These are phyloP conservation scores for Acanthamoeba sp. DNA, from an alignment of 208 protist genomes.

Conservation along the genomic window DNA sequence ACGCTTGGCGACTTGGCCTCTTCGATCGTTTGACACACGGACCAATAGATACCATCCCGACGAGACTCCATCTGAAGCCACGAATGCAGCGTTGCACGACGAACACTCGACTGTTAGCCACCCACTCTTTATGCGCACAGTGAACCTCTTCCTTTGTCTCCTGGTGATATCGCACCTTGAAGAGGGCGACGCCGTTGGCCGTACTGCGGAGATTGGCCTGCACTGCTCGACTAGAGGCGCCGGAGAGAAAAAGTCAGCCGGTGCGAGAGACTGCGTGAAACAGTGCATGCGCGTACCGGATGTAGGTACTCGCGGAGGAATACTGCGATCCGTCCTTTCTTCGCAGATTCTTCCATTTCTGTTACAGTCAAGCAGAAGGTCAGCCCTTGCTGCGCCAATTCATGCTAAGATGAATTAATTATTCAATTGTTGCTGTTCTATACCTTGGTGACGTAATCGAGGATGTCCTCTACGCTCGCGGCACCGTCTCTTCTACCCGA, in stretches of 20 bases:
- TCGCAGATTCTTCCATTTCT: conserved; percentile 63
- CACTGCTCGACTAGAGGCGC: conserved; percentile 36
- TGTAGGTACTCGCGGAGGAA: conserved; percentile 54
- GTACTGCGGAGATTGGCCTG: conserved; percentile 60
- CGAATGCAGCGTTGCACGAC: neutral
- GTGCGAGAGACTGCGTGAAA: no score
- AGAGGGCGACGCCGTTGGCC: conserved; percentile 38
- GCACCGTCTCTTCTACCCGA: neutral
- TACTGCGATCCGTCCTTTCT: conserved; percentile 57
- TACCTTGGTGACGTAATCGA: conserved; percentile 64
- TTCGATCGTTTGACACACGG: conserved; percentile 5
- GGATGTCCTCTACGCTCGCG: conserved; percentile 40
- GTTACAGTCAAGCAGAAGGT: neutral
- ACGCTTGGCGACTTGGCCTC: neutral
- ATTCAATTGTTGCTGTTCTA: neutral
- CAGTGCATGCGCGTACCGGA: neutral
- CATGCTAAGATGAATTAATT: no score
- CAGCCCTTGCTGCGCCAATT: neutral
- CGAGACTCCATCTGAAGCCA: neutral
- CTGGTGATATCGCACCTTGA: conserved; percentile 31
- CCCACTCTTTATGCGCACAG: neutral
- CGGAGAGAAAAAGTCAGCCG: no score
- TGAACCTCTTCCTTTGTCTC: conserved; percentile 9
- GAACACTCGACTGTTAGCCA: no score
- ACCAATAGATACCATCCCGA: neutral